These are phyloP conservation scores for Starmera caribaea DNA, from an alignment of 805 yeast genomes.

Conservation along the genomic window DNA sequence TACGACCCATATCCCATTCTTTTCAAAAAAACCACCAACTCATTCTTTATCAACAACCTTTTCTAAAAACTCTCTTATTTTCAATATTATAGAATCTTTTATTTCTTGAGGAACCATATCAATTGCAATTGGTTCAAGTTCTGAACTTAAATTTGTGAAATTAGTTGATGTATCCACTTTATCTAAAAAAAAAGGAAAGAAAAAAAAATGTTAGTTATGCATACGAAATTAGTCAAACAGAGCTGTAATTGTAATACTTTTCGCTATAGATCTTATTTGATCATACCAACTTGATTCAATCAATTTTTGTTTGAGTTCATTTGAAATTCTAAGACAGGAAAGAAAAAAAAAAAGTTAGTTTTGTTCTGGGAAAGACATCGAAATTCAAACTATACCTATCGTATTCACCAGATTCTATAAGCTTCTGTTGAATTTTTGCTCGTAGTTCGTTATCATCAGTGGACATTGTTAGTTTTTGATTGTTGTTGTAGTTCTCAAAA, in stretches of 20 bases:
- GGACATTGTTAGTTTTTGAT: background rate
- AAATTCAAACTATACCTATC: slow-evolving; percentile 34
- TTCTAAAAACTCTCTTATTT: slow-evolving; percentile 51
- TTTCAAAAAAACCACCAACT: background rate
- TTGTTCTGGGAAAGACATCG: background rate
- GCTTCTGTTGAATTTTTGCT: slow-evolving; percentile 57
- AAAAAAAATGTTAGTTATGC: background rate
- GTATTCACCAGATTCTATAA: slow-evolving; percentile 73
- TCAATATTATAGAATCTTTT: slow-evolving; percentile 45
- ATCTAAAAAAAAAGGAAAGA: slow-evolving; percentile 8
- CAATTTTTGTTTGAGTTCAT: slow-evolving; percentile 50
- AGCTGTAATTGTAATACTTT: slow-evolving; percentile 23
- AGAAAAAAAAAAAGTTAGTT: background rate
- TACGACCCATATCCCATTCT: background rate
- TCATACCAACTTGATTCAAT: slow-evolving; percentile 84
- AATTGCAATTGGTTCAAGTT: slow-evolving; percentile 57
- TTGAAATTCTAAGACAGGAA: slow-evolving; percentile 36
- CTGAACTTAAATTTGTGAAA: slow-evolving; percentile 40
- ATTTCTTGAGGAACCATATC: slow-evolving; percentile 60
- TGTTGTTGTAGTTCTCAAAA: background rate
- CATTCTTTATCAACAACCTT: slow-evolving; percentile 31
- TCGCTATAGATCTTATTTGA: slow-evolving; percentile 51
- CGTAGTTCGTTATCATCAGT: slow-evolving; percentile 23
- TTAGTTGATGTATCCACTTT: slow-evolving; percentile 36
- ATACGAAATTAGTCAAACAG: background rate